phyloP scores from a whole-genome alignment of 2,329 filamentous ascomycete genomes.

The Lecanosticta acicola region DNA sequence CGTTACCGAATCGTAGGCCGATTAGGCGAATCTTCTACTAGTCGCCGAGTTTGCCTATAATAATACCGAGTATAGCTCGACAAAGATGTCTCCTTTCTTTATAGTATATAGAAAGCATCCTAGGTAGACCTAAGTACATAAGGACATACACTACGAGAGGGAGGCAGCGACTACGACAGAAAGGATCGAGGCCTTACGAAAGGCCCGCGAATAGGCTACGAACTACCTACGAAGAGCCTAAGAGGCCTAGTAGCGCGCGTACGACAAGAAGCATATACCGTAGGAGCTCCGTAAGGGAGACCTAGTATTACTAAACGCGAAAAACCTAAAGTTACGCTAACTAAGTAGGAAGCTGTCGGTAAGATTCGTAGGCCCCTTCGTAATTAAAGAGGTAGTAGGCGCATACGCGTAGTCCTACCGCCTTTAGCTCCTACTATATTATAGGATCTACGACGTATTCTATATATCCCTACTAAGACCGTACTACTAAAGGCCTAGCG shows the following conservation, averaged over 20 bases:
- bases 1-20: conserved; percentile 6
- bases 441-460: conserved; percentile 13
- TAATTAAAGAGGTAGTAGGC: conserved; percentile 4
- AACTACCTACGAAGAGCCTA: conserved; percentile 3
- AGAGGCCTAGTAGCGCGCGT: conserved; percentile 2
- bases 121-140: conserved; percentile 1
- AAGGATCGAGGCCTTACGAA: conserved; percentile 2
- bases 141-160: conserved; percentile 1
- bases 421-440: conserved; percentile 5
- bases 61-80: conserved; percentile 5
- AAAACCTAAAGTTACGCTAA: conserved; percentile 11
- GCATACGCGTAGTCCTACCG: conserved; percentile 6
- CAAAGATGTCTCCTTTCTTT: conserved; percentile 3
- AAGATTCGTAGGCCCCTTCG: conserved; percentile 10
- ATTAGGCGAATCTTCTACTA: conserved; percentile 8
- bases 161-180: conserved; percentile 3
- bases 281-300: conserved; percentile 4
- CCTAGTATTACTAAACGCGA: conserved; percentile 6
- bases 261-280: conserved; percentile 10
- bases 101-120: conserved; percentile 5
- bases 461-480: conserved; percentile 11
- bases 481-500: conserved; percentile 2
- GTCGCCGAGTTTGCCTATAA: conserved; percentile 5
- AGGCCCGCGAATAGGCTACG: conserved; percentile 1
- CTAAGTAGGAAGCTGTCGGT: conserved; percentile 11